Conservation (phyloP, 2,329 filamentous ascomycete genomes). For the Endoconidiophora polonica region DNA sequence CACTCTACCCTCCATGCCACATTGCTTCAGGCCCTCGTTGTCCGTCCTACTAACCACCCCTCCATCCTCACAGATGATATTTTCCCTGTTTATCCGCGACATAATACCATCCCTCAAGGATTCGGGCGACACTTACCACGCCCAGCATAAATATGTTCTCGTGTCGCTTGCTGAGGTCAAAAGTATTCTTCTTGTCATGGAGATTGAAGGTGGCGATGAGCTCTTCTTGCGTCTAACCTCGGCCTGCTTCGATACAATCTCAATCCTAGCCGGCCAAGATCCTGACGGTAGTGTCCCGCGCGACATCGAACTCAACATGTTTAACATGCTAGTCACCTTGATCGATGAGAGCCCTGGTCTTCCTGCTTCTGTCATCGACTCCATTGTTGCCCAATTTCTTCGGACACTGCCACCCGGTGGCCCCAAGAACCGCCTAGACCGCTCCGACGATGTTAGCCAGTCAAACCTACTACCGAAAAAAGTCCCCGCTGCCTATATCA, state of each 20-base stretch:
- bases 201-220: slow-evolving; percentile 66
- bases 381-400: slow-evolving; percentile 89
- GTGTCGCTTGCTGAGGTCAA: slow-evolving; percentile 82
- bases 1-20: background rate
- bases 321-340: slow-evolving; percentile 63
- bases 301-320: slow-evolving; percentile 88
- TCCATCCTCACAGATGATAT: slow-evolving; percentile 54
- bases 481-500: slow-evolving; percentile 82
- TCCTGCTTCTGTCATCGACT: slow-evolving; percentile 69
- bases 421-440: slow-evolving; percentile 36
- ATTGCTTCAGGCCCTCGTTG: no score
- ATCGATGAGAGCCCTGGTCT: slow-evolving; percentile 73
- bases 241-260: slow-evolving; percentile 81
- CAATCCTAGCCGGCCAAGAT: slow-evolving; percentile 54
- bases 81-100: slow-evolving; percentile 68
- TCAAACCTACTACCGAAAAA: slow-evolving; percentile 73
- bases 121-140: slow-evolving; percentile 77
- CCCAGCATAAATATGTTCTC: slow-evolving; percentile 82
- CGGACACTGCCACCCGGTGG: slow-evolving; percentile 60
- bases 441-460: slow-evolving; percentile 54
- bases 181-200: slow-evolving; percentile 80
- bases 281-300: slow-evolving; percentile 74
- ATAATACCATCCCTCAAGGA: slow-evolving; percentile 75
- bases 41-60: background rate
- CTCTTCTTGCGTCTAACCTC: slow-evolving; percentile 72